Conservation (phyloP, 2,329 filamentous ascomycete species). For the Colletotrichum scovillei region DNA sequence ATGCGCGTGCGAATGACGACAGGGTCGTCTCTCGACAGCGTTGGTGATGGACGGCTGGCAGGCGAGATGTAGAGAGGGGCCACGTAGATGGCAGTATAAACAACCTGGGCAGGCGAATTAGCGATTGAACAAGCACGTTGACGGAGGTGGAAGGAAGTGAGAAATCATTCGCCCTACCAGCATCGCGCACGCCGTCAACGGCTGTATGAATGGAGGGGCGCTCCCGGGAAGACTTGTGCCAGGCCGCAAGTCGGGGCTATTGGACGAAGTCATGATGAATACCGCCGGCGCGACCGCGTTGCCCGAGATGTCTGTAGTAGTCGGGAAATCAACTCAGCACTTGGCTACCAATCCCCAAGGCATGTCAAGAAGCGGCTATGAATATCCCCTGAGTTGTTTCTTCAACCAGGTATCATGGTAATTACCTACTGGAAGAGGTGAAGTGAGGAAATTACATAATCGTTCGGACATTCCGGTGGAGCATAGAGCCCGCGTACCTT, state of each 20-base stretch:
- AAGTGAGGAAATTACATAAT: not conserved
- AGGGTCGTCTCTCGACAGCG: slow-evolving; percentile 86
- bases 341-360: not conserved
- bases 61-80: slow-evolving; percentile 88
- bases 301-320: not conserved
- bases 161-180: slow-evolving; percentile 27
- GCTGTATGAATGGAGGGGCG: slow-evolving; percentile 3
- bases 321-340: not conserved
- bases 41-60: slow-evolving; percentile 81
- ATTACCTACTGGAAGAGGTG: not conserved
- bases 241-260: slow-evolving; percentile 5
- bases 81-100: slow-evolving; percentile 91
- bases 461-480: too few relatives aligned
- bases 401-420: too few relatives aligned
- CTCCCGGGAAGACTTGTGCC: not conserved
- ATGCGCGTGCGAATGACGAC: slow-evolving; percentile 90
- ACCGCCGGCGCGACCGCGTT: not conserved
- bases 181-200: slow-evolving; percentile 28
- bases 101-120: slow-evolving; percentile 60
- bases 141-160: too few relatives aligned
- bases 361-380: too few relatives aligned
- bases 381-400: too few relatives aligned
- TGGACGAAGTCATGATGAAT: slow-evolving; percentile 17
- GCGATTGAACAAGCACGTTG: not conserved
- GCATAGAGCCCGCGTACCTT: too few relatives aligned